Conservation (phyloP, 164 flowering plant genomes). For the Chloranthus sessilifolius region DNA sequence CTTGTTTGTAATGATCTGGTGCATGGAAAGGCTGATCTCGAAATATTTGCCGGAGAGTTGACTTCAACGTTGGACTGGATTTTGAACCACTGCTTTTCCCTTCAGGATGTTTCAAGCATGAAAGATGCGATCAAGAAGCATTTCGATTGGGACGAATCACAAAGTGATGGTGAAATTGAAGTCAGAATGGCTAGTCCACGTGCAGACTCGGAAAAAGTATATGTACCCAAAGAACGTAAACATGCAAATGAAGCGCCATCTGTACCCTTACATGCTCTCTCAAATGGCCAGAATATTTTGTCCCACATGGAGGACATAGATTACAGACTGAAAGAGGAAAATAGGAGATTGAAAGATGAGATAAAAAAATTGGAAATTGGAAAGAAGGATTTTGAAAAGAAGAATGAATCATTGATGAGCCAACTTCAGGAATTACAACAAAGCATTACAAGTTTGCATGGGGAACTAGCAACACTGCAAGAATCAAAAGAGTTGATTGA, state of each 20-base stretch:
- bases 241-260: conserved; percentile 1
- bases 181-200: conserved; percentile 3
- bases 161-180: conserved; percentile 36
- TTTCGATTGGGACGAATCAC: conserved; percentile 36
- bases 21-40: conserved; percentile 38
- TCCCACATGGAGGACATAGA: conserved; percentile 21
- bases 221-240: conserved; percentile 13
- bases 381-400: conserved; percentile 38
- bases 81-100: conserved; percentile 46
- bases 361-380: conserved; percentile 24
- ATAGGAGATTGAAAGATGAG: conserved; percentile 35
- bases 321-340: conserved; percentile 33
- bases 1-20: conserved; percentile 42
- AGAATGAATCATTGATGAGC: conserved; percentile 25
- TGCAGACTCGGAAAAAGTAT: conserved; percentile 11
- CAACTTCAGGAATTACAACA: conserved; percentile 46
- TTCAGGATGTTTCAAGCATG: conserved; percentile 54
- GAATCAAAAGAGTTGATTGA: conserved; percentile 43
- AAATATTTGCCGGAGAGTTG: conserved; percentile 39
- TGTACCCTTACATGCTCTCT: conserved; percentile 14
- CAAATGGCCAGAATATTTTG: conserved; percentile 15
- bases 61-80: conserved; percentile 57
- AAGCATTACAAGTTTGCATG: conserved; percentile 26
- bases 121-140: conserved; percentile 48
- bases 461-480: conserved; percentile 37